Percentiles rank a stretch among this genome's conserved stretches.
Conservation (phyloP, 257 asterid genomes). For the Nicotiana attenuata region DNA sequence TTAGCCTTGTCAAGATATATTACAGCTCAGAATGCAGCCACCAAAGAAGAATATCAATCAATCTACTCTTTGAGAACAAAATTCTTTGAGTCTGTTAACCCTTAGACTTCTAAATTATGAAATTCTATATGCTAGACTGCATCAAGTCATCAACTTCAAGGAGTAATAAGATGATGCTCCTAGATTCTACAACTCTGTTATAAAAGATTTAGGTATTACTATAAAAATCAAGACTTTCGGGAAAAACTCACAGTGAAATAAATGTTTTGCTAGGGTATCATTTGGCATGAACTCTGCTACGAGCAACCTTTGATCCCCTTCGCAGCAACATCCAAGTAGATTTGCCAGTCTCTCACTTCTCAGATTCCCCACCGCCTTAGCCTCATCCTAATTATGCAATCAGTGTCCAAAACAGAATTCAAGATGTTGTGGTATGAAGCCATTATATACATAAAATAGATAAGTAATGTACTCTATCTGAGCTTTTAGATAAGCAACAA, state of each 20-base stretch:
- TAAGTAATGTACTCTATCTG: background rate
- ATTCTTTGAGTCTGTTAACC: background rate
- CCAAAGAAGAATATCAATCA: background rate
- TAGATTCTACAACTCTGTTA: background rate
- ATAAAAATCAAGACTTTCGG: background rate
- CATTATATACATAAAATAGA: no score
- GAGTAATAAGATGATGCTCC: background rate
- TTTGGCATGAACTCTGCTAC: constrained; percentile 50
- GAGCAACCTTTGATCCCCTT: constrained; percentile 42
- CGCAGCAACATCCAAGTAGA: constrained; percentile 42
- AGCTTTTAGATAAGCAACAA: background rate
- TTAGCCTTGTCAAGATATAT: background rate
- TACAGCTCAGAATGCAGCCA: background rate
- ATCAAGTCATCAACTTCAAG: background rate
- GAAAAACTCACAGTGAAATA: constrained; percentile 43
- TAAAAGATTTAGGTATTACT: background rate
- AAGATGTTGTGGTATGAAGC: background rate
- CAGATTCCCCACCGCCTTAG: constrained; percentile 37
- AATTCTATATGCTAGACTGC: no score
- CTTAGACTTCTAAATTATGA: background rate
- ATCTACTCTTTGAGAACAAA: background rate
- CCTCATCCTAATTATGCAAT: constrained; percentile 31
- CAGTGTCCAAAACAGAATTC: background rate
- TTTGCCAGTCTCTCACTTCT: constrained; percentile 42
- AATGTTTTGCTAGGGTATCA: constrained; percentile 46